Evolutionary conservation across 805 yeast species (phyloP).

Genomic region (Brettanomyces sp.): DNA sequence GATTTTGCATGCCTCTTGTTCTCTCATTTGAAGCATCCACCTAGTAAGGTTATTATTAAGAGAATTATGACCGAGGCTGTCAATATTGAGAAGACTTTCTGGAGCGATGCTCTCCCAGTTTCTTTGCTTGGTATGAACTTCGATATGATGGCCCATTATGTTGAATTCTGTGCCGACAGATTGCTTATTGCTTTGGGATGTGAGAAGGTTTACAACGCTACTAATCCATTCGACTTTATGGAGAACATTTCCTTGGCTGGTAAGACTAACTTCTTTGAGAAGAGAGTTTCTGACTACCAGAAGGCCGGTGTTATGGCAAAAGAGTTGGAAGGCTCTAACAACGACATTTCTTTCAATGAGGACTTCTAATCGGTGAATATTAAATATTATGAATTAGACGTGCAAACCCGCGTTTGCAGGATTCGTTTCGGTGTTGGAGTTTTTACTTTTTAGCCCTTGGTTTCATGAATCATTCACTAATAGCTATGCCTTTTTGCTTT

Average conservation of each 20-base stretch:
- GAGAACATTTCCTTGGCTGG: constrained; percentile 98
- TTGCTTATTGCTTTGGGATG: constrained; percentile 85
- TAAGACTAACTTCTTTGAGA: constrained; percentile 97
- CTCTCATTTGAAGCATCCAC: constrained; percentile 87
- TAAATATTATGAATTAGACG: too few relatives aligned
- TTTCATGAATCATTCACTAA: too few relatives aligned
- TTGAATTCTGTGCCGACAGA: constrained; percentile 96
- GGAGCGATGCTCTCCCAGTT: constrained; percentile 91
- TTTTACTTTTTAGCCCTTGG: too few relatives aligned
- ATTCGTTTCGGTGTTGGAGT: too few relatives aligned
- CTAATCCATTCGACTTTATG: constrained; percentile 97
- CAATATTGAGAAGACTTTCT: constrained; percentile 84
- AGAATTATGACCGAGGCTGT: constrained; percentile 93
- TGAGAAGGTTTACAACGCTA: constrained; percentile 75
- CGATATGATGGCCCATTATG: constrained; percentile 92
- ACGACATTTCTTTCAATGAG: constrained; percentile 79
- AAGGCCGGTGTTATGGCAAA: constrained; percentile 98
- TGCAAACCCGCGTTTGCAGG: too few relatives aligned
- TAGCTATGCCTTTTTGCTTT: too few relatives aligned
- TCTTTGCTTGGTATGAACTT: constrained; percentile 92
- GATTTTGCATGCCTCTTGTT: constrained; percentile 95
- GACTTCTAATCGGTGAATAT: constrained; percentile 53
- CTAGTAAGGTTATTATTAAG: constrained; percentile 68
- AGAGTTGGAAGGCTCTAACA: constrained; percentile 30
- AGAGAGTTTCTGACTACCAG: constrained; percentile 97